Conservation (phyloP, 2,329 filamentous ascomycete genomes). For the Epichloe festucae region DNA sequence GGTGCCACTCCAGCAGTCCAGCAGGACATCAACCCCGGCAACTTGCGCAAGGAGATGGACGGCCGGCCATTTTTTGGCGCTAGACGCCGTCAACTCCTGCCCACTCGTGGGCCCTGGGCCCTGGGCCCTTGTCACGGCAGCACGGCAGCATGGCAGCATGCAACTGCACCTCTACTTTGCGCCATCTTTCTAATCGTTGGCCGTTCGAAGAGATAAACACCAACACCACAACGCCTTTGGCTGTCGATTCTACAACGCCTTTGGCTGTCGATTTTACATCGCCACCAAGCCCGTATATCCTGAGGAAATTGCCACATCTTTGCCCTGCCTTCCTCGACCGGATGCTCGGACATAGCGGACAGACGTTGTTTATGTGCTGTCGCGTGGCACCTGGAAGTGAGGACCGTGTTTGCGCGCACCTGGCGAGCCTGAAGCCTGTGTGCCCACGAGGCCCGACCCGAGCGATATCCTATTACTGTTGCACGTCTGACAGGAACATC, state of each 20-base stretch:
- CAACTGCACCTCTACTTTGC: not conserved
- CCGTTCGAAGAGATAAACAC: not conserved
- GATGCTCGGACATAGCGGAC: not conserved
- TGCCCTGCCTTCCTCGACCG: not conserved
- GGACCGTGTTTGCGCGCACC: not conserved
- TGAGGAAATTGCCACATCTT: not conserved
- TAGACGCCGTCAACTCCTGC: not conserved
- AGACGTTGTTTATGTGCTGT: not conserved
- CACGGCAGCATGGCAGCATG: too few species aligned
- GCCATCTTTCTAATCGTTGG: not conserved
- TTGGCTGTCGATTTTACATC: not conserved
- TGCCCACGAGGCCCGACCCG: not conserved
- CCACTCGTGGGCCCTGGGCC: not conserved
- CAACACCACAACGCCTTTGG: not conserved
- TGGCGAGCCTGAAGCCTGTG: not conserved
- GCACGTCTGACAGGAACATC: not conserved
- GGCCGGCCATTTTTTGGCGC: not conserved
- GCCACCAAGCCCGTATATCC: not conserved
- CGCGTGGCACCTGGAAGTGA: not conserved
- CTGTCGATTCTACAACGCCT: not conserved
- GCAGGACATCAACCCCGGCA: not conserved
- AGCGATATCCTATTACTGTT: not conserved
- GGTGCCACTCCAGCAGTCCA: too few species aligned
- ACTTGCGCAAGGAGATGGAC: too few species aligned
- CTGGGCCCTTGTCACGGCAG: too few species aligned